A percentile compares a stretch with the other conserved stretches of the same genome.
Evolutionary conservation across 1,284 basidiomycete genomes (phyloP).

Genomic region (Cutaneotrichosporon sp.): DNA sequence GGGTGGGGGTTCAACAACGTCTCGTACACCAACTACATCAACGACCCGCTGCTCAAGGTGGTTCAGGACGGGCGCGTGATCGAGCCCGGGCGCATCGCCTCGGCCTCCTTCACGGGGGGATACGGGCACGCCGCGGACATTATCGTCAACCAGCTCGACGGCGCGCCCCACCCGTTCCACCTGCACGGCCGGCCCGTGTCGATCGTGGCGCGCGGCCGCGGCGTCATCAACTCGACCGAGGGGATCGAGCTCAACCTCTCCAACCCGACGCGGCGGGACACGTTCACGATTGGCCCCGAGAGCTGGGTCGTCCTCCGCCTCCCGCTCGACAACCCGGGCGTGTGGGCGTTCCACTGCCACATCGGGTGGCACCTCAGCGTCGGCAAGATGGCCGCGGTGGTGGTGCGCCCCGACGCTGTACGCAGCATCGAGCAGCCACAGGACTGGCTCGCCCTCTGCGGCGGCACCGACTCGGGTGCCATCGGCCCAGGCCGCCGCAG

Average conservation of each 20-base stretch:
- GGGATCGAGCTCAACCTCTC: slow-evolving; percentile 30
- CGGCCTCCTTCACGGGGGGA: slow-evolving; percentile 2
- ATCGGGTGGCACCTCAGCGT: slow-evolving; percentile 33
- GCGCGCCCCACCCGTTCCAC: slow-evolving; percentile 52
- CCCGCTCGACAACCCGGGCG: slow-evolving; percentile 30
- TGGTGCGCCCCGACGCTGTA: slow-evolving; percentile 28
- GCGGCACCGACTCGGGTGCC: slow-evolving; percentile 11
- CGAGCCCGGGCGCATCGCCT: slow-evolving; percentile 21
- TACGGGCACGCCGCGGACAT: slow-evolving; percentile 2
- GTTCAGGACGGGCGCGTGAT: slow-evolving; percentile 29
- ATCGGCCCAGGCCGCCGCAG: slow-evolving; percentile 19
- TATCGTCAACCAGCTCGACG: slow-evolving; percentile 50
- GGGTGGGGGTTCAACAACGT: slow-evolving; percentile 39
- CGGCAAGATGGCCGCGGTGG: slow-evolving; percentile 21
- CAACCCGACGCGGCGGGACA: slow-evolving; percentile 53
- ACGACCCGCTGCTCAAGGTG: slow-evolving; percentile 41
- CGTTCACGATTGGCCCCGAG: slow-evolving; percentile 37
- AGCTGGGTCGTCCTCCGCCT: slow-evolving; percentile 35
- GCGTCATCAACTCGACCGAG: slow-evolving; percentile 30
- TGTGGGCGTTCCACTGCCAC: slow-evolving; percentile 35
- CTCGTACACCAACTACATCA: slow-evolving; percentile 35
- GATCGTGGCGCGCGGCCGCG: slow-evolving; percentile 46
- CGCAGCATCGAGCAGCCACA: slow-evolving; percentile 12
- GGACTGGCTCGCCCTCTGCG: slow-evolving; percentile 24
- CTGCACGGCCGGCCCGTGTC: slow-evolving; percentile 36